Evolutionary conservation across 495 filamentous ascomycete species (phyloP), one percentile per base, ranked within the genome.

Genomic region (Daldinia concentrica): DNA sequence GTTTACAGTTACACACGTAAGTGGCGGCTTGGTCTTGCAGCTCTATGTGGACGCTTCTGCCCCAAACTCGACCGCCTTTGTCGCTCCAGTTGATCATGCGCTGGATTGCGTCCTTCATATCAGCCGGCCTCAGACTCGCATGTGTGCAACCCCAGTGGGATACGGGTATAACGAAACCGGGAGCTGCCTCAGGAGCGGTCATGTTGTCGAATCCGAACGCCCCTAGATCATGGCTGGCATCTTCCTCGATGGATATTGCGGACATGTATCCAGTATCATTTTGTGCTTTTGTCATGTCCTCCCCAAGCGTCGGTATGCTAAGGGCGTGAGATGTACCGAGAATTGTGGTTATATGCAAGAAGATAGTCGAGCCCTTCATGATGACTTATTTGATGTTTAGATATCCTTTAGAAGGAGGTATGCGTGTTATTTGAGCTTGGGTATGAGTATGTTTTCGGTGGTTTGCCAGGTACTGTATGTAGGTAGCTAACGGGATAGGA

Each of bases 1-100:
- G 39, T 64, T 74, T 71, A 58, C 70, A 77, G 88, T 90, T 17
- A 88, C 89, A 82, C 84, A 92, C 37, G 73, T 79, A 74, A 0
- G 30, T 9, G 19, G 17, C 32, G 12, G 37, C 55, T 1, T n/a
- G 0, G 0, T 17, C 59, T 27, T 15, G 4, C 4, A 29, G 4
- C n/a, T 54, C 64, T n/a, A 37, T 22, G 52, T 63, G 59, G 17
- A 56, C 0, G 15, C 2, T 19, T 29, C 37, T 52, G n/a, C 1
- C 5, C 1, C 7, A 0, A 0, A 68, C 34, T 37, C 3, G 12
- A 8, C 8, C 15, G 27, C 62, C 56, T 3, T 2, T 4, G 12
- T 22, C 4, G 59, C 29, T 43, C 69, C 64, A 68, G 9, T 19
- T 11, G 24, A 68, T 14, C 43, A 57, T 22, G 6, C 3, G 4